Percentiles rank a stretch among this genome's conserved stretches.
phyloP scores from a whole-genome alignment of 1,139 yeast genomes.

The Sugiyamaella grinbergsii region DNA sequence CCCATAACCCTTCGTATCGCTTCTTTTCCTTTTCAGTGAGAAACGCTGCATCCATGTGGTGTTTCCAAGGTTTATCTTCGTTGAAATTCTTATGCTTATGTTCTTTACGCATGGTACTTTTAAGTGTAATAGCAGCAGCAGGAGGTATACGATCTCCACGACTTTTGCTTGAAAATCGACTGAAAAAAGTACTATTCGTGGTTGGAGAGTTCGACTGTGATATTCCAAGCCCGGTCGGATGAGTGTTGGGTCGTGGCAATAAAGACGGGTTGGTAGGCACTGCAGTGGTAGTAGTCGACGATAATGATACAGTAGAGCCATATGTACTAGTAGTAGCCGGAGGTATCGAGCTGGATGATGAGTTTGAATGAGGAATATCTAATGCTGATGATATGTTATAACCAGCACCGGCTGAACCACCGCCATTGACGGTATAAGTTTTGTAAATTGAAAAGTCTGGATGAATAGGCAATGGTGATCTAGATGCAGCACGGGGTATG shows the following conservation, averaged over 20 bases:
- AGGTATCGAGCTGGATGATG: background rate
- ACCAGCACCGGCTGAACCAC: background rate
- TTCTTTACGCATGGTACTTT: slow-evolving; percentile 62
- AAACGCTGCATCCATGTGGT: slow-evolving; percentile 63
- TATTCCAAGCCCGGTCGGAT: background rate
- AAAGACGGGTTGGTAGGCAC: background rate
- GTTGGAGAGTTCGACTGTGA: slow-evolving; percentile 9
- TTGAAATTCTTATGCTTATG: slow-evolving; percentile 61
- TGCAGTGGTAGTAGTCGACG: background rate
- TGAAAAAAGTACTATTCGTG: slow-evolving; percentile 5
- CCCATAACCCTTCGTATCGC: slow-evolving; percentile 93
- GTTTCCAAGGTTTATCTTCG: slow-evolving; percentile 95
- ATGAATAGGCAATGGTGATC: slow-evolving; percentile 6
- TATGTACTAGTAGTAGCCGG: background rate
- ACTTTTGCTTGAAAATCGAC: slow-evolving; percentile 1
- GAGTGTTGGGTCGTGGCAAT: background rate
- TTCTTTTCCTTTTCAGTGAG: slow-evolving; percentile 76
- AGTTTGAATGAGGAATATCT: background rate
- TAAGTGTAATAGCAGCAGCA: slow-evolving; percentile 7
- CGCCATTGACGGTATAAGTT: background rate
- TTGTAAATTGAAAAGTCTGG: slow-evolving; percentile 5
- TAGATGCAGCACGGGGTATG: background rate
- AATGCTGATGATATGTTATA: background rate
- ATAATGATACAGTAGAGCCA: slow-evolving; percentile 8
- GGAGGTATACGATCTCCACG: slow-evolving; percentile 9